These are phyloP conservation scores for Rhizopogon roseolus DNA, from an alignment of 768 basidiomycete species.

Conservation along the genomic window DNA sequence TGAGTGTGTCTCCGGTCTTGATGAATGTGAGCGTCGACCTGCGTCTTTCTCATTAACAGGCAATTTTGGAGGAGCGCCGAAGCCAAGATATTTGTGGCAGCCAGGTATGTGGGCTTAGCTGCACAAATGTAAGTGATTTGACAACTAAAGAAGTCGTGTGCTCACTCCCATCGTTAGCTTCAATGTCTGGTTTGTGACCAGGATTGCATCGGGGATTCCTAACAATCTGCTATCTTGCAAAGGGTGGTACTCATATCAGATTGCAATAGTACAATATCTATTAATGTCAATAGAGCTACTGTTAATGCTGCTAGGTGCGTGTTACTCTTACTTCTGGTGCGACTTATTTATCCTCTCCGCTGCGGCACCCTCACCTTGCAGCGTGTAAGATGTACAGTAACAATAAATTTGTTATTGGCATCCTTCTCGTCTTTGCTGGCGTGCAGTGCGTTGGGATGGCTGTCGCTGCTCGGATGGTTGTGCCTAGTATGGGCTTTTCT, in stretches of 20 bases:
- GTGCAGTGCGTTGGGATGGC: conserved; percentile 13
- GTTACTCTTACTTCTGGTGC: neutral
- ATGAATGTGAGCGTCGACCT: neutral
- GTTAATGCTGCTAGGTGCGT: conserved; percentile 17
- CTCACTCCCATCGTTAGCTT: conserved; percentile 7
- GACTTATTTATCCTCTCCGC: neutral
- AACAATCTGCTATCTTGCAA: conserved; percentile 7
- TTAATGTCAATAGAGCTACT: conserved; percentile 7
- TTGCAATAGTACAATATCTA: conserved; percentile 9
- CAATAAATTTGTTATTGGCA: conserved; percentile 1
- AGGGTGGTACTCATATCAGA: conserved; percentile 15
- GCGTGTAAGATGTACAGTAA: conserved; percentile 14
- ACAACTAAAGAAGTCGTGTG: neutral
- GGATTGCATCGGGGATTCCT: conserved; percentile 10
- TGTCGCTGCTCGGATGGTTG: conserved; percentile 7
- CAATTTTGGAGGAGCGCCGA: neutral
- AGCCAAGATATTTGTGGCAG: conserved; percentile 6
- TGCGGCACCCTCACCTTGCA: neutral
- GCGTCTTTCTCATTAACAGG: neutral
- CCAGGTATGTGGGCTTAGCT: conserved; percentile 11
- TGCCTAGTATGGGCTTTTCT: conserved; percentile 9
- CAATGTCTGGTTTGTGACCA: conserved; percentile 15
- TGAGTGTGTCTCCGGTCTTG: conserved; percentile 4
- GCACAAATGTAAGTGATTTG: conserved; percentile 13
- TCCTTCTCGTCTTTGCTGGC: conserved; percentile 7